Evolutionary conservation across 305 asterid genomes (phyloP).

Genomic region (Petunia hybrid): DNA sequence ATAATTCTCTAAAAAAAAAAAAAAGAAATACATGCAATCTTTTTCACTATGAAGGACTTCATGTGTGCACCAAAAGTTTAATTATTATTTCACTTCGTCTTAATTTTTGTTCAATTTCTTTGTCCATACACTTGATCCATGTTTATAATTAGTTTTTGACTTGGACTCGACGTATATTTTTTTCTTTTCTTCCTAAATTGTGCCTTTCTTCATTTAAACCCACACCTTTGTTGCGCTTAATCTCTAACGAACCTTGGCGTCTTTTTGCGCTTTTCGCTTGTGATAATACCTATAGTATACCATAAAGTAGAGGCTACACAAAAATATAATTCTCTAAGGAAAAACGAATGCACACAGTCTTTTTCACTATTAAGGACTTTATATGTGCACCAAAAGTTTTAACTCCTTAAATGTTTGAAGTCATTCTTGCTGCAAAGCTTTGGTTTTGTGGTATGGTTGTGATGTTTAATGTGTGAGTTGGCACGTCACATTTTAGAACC

Average conservation of each 20-base stretch:
- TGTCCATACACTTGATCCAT: too few relatives aligned
- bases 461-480: background rate
- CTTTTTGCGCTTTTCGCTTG: too few relatives aligned
- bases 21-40: background rate
- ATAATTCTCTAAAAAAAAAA: background rate
- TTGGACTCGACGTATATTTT: too few relatives aligned
- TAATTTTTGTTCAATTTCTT: too few relatives aligned
- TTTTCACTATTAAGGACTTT: background rate
- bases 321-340: background rate
- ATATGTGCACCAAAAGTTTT: background rate
- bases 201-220: too few relatives aligned
- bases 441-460: too few relatives aligned
- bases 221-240: too few relatives aligned
- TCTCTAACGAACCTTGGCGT: too few relatives aligned
- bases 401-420: background rate
- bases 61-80: background rate
- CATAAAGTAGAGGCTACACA: background rate
- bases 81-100: too few relatives aligned
- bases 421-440: background rate
- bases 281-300: background rate
- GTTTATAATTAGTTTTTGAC: too few relatives aligned
- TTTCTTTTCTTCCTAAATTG: too few relatives aligned
- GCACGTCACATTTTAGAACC: background rate
- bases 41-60: background rate
- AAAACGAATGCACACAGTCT: background rate